phyloP scores from a whole-genome alignment of 73 alveolate species.

The Effrenium voratum region DNA sequence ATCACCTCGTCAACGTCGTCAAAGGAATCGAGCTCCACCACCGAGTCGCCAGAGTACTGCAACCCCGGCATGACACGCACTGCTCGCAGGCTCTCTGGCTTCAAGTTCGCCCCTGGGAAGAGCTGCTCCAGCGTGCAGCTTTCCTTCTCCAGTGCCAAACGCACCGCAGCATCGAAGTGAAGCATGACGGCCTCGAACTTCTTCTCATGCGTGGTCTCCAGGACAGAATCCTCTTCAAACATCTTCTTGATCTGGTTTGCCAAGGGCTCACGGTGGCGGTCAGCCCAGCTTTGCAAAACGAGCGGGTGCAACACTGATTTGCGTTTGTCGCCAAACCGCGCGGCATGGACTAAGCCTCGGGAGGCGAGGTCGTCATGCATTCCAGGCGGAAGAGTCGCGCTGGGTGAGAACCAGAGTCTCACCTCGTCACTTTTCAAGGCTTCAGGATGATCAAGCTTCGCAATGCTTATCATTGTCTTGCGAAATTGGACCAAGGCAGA shows the following conservation, averaged over 20 bases:
- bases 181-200: not conserved
- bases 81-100: not conserved
- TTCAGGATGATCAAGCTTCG: not conserved
- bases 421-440: constrained; percentile 4
- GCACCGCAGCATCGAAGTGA: not conserved
- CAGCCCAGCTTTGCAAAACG: not conserved
- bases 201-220: not conserved
- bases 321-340: not conserved
- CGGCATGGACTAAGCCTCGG: not conserved
- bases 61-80: not conserved
- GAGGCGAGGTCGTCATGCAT: not conserved
- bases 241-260: not conserved
- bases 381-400: not conserved
- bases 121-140: not conserved
- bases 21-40: not conserved
- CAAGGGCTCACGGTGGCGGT: not conserved
- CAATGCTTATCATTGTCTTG: not conserved
- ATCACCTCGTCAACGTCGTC: not conserved
- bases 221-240: not conserved
- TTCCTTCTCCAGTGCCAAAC: not conserved
- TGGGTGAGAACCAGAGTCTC: not conserved
- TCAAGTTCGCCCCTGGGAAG: not conserved
- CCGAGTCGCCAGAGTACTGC: not conserved
- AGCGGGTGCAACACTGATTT: not conserved
- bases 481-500: not conserved